These are phyloP conservation scores for Cyclocybe cylindracea DNA, from an alignment of 768 basidiomycete species.

Conservation along the genomic window DNA sequence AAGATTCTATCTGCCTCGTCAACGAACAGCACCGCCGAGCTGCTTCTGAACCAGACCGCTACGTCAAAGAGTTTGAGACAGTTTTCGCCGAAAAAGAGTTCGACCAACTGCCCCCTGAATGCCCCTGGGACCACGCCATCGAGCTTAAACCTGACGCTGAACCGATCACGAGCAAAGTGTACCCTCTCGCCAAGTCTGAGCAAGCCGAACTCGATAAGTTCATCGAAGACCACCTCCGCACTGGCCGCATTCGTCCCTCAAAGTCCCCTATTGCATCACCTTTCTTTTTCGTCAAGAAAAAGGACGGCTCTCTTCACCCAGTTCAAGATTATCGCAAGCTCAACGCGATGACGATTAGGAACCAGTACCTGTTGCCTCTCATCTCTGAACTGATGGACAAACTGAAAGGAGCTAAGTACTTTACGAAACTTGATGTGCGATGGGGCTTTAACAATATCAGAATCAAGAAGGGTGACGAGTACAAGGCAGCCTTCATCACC, in stretches of 20 bases:
- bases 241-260: constrained; percentile 24
- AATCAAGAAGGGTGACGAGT: constrained; percentile 39
- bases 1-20: background rate
- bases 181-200: background rate
- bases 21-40: background rate
- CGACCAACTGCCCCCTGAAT: background rate
- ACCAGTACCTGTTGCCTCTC: constrained; percentile 28
- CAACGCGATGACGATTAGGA: constrained; percentile 28
- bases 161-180: background rate
- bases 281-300: constrained; percentile 2
- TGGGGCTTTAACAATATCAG: constrained; percentile 37
- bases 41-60: background rate
- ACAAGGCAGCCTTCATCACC: constrained; percentile 10
- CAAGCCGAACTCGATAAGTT: constrained; percentile 1
- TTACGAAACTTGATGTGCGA: constrained; percentile 38
- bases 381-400: constrained; percentile 22
- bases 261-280: constrained; percentile 25
- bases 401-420: constrained; percentile 21
- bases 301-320: constrained; percentile 14
- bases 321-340: constrained; percentile 28
- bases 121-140: constrained; percentile 10
- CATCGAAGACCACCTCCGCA: background rate
- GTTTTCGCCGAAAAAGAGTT: constrained; percentile 2
- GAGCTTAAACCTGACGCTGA: constrained; percentile 2
- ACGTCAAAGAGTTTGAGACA: background rate